These are phyloP conservation scores for Chytriomyces hyalinus DNA, from an alignment of 192 early-diverging fungal species.

Conservation along the genomic window DNA sequence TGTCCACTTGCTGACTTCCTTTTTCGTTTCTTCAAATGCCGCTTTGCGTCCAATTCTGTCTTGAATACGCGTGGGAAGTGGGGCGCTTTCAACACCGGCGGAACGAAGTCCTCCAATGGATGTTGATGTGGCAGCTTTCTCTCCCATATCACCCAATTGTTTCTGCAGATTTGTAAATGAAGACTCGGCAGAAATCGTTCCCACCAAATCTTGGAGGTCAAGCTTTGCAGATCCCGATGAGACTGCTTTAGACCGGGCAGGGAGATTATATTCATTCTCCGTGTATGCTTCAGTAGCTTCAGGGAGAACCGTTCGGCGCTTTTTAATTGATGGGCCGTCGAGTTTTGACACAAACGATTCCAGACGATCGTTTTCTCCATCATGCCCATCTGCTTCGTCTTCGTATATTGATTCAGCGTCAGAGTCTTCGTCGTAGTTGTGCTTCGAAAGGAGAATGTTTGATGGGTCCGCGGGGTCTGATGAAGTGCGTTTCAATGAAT, in stretches of 20 bases:
- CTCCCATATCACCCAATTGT: conserved; percentile 60
- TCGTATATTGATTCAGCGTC: conserved; percentile 38
- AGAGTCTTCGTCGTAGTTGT: conserved; percentile 30
- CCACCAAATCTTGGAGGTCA: conserved; percentile 76
- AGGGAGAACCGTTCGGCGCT: conserved; percentile 57
- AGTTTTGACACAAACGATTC: conserved; percentile 62
- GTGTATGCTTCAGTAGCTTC: conserved; percentile 73
- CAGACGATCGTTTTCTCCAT: conserved; percentile 22
- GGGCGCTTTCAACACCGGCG: conserved; percentile 57
- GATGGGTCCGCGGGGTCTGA: conserved; percentile 6
- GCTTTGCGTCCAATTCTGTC: conserved; percentile 84
- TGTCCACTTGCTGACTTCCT: conserved; percentile 85
- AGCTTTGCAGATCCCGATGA: conserved; percentile 54
- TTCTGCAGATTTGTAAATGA: conserved; percentile 72
- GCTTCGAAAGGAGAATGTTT: conserved; percentile 24
- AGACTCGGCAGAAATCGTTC: conserved; percentile 63
- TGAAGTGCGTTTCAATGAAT: conserved; percentile 1
- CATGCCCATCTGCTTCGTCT: conserved; percentile 4
- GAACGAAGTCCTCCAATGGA: conserved; percentile 50
- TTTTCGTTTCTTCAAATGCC: conserved; percentile 83
- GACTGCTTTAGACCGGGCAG: conserved; percentile 38
- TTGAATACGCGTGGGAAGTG: conserved; percentile 81
- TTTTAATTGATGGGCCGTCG: conserved; percentile 44
- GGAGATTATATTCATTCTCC: conserved; percentile 72
- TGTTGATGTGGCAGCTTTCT: conserved; percentile 39